A percentile compares a stretch with the other conserved stretches of the same genome.
These are phyloP conservation scores for Talaromyces thailandensis DNA, from an alignment of 495 filamentous ascomycete species.

Conservation along the genomic window DNA sequence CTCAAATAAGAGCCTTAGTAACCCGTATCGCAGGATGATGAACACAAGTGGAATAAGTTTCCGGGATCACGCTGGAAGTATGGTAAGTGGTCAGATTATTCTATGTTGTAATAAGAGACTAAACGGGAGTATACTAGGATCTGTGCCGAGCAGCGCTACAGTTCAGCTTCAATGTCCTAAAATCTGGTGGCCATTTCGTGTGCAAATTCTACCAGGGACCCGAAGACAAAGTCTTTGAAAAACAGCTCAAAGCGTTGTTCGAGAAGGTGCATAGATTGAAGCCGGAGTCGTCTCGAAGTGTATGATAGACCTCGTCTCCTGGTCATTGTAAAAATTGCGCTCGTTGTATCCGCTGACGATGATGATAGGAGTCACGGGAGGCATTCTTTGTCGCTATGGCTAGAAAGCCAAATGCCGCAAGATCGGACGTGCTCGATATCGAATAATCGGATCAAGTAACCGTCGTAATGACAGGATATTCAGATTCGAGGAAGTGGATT, in stretches of 20 bases:
- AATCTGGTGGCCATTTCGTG: slow-evolving; percentile 74
- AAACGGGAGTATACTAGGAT: slow-evolving; percentile 45
- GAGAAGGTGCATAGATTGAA: slow-evolving; percentile 73
- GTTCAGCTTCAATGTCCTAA: slow-evolving; percentile 80
- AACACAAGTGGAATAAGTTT: slow-evolving; percentile 85
- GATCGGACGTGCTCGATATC: not conserved
- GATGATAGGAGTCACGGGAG: slow-evolving; percentile 76
- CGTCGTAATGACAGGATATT: not conserved
- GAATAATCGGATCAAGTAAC: not conserved
- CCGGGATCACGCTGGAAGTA: slow-evolving; percentile 86
- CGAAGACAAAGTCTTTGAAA: slow-evolving; percentile 73
- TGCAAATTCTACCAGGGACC: slow-evolving; percentile 95
- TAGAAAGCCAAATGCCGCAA: slow-evolving; percentile 26
- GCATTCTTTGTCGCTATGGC: slow-evolving; percentile 72
- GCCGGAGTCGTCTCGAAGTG: slow-evolving; percentile 78
- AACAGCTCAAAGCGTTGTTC: slow-evolving; percentile 63
- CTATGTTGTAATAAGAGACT: not conserved
- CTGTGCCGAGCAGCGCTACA: slow-evolving; percentile 76
- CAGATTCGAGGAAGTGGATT: slow-evolving; percentile 11
- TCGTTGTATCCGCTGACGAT: not conserved
- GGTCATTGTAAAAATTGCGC: not conserved
- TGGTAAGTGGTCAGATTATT: slow-evolving; percentile 52
- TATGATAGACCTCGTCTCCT: slow-evolving; percentile 29
- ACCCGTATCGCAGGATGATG: slow-evolving; percentile 96
- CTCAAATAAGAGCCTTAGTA: slow-evolving; percentile 79